Conservation (phyloP, 1,284 basidiomycete genomes). For the Ganoderma lingzhi region DNA sequence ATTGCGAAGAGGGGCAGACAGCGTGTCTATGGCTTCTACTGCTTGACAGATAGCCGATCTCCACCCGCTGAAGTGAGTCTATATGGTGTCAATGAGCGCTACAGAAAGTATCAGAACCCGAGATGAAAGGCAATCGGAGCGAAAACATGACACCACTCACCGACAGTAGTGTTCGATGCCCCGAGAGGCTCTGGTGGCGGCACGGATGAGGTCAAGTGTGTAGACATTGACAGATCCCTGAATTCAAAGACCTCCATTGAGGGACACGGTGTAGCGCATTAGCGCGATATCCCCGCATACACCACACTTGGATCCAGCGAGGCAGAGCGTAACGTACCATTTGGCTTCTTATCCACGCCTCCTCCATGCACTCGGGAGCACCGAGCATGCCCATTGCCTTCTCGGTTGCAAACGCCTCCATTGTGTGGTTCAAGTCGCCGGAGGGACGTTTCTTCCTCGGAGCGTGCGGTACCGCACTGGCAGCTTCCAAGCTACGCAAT, state of each 20-base stretch:
- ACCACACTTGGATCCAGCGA: background rate
- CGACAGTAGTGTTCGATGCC: constrained; percentile 47
- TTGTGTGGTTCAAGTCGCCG: constrained; percentile 72
- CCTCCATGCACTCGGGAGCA: constrained; percentile 87
- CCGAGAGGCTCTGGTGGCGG: constrained; percentile 46
- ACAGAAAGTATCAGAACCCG: background rate
- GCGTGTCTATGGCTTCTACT: constrained; percentile 5
- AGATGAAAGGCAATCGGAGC: background rate
- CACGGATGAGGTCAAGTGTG: constrained; percentile 70
- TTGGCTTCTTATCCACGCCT: constrained; percentile 68
- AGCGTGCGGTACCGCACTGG: constrained; percentile 61
- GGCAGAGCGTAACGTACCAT: constrained; percentile 32
- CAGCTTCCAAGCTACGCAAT: constrained; percentile 67
- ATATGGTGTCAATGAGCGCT: constrained; percentile 48
- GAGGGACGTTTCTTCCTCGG: constrained; percentile 59
- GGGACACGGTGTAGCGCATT: constrained; percentile 64
- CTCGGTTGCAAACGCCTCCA: constrained; percentile 78
- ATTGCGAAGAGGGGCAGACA: constrained; percentile 40
- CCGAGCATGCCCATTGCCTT: constrained; percentile 80
- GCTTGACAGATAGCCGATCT: constrained; percentile 2
- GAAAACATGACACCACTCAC: constrained; percentile 38
- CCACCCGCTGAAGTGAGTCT: constrained; percentile 57
- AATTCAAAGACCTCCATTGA: constrained; percentile 80
- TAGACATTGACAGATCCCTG: constrained; percentile 72
- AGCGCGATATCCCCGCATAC: background rate